A percentile compares a stretch with the other conserved stretches of the same genome.
phyloP scores from a whole-genome alignment of 164 flowering plant species.

The Macadamia integrifolia region DNA sequence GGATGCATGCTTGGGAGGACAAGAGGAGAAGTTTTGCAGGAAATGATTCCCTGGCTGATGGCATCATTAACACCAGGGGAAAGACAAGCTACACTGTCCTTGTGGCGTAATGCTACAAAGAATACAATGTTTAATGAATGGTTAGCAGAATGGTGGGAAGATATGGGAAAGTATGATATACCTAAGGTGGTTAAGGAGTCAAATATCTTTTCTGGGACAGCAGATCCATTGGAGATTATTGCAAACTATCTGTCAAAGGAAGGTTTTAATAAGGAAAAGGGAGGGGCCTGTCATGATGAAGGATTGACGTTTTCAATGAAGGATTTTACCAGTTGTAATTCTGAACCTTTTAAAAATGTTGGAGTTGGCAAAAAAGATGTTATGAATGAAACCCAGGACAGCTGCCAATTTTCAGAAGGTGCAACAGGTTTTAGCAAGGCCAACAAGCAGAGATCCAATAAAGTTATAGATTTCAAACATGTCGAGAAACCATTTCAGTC shows the following conservation, averaged over 20 bases:
- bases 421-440: constrained; percentile 7
- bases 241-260: constrained; percentile 43
- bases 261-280: constrained; percentile 15
- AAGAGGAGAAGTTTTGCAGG: constrained; percentile 60
- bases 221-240: constrained; percentile 48
- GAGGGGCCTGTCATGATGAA: constrained; percentile 15
- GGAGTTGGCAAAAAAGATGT: constrained; percentile 17
- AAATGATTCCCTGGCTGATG: constrained; percentile 82
- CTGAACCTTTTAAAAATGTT: constrained; percentile 12
- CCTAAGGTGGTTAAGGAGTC: constrained; percentile 24
- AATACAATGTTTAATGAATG: constrained; percentile 87
- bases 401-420: constrained; percentile 20
- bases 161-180: constrained; percentile 17
- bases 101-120: constrained; percentile 60
- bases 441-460: constrained; percentile 25
- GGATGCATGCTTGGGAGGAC: constrained; percentile 74
- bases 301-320: constrained; percentile 6
- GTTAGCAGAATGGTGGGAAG: constrained; percentile 89
- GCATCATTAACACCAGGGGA: constrained; percentile 51
- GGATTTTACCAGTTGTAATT: constrained; percentile 12
- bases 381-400: constrained; percentile 16
- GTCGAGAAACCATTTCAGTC: constrained; percentile 19
- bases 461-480: constrained; percentile 9
- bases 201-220: constrained; percentile 17
- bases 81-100: constrained; percentile 48